phyloP scores from a whole-genome alignment of 2,329 filamentous ascomycete species.

The Apiospora rasikravindrae region DNA sequence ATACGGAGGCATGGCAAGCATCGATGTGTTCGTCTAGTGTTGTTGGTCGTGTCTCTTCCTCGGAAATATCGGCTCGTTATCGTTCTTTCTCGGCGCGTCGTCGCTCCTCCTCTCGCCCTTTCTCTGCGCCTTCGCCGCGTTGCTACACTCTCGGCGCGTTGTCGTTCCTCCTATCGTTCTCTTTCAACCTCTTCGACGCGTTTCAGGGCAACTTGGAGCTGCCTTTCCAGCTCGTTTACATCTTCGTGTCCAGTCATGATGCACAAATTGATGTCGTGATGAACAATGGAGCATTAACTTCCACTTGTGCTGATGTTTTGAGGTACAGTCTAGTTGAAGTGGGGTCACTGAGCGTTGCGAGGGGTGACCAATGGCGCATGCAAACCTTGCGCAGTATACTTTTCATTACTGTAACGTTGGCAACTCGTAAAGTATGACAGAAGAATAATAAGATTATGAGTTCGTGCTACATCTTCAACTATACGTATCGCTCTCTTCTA shows the following conservation, averaged over 20 bases:
- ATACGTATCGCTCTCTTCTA: neutral
- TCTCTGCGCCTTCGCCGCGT: conserved; percentile 15
- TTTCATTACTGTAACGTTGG: neutral
- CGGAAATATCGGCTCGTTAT: conserved; percentile 15
- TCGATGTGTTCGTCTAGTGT: conserved; percentile 40
- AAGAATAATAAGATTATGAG: neutral
- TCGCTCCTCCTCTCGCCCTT: neutral
- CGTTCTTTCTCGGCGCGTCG: conserved; percentile 6
- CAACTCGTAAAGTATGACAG: neutral
- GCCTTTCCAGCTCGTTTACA: neutral
- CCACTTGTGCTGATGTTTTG: neutral
- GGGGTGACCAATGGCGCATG: neutral
- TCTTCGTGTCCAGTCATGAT: neutral
- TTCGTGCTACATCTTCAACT: neutral
- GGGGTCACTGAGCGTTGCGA: neutral
- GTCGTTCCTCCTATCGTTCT: neutral
- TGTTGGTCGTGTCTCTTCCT: conserved; percentile 33
- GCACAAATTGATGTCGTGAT: neutral
- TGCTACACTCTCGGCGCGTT: conserved; percentile 25
- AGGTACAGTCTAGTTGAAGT: neutral
- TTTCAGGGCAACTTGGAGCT: neutral
- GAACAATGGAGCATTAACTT: neutral
- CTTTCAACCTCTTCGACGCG: neutral
- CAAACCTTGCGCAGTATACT: neutral
- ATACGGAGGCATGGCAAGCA: conserved; percentile 36